Percentiles rank a stretch among this genome's conserved stretches.
phyloP scores from a whole-genome alignment of 139 green algal genomes.

The Chlorella sp. region DNA sequence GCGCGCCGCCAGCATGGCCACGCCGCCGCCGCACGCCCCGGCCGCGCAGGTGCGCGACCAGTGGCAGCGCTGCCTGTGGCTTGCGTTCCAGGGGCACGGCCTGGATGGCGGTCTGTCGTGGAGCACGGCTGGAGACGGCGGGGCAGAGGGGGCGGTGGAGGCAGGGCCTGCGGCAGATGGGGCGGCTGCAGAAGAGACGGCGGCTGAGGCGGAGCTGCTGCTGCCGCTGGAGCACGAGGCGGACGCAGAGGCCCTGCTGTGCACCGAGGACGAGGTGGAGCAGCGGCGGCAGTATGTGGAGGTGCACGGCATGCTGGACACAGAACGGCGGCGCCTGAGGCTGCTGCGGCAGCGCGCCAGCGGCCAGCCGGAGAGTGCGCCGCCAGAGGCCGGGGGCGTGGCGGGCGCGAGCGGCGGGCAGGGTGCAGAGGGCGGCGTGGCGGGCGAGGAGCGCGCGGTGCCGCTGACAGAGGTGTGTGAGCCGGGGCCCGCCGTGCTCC shows the following conservation, averaged over 20 bases:
- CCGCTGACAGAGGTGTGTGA: not conserved
- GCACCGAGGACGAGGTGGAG: constrained; percentile 2
- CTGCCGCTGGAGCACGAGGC: not conserved
- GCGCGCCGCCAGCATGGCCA: too few species aligned
- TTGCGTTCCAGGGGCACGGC: too few species aligned
- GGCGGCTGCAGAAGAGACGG: not conserved
- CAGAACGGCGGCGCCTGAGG: not conserved
- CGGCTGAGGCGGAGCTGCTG: not conserved
- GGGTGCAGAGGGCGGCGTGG: not conserved
- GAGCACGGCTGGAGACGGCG: not conserved
- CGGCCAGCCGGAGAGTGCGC: not conserved
- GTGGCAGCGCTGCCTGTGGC: too few species aligned
- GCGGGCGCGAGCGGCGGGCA: not conserved
- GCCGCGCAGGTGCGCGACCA: too few species aligned
- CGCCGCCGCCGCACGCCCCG: too few species aligned
- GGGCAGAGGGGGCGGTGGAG: not conserved
- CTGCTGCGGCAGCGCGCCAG: not conserved
- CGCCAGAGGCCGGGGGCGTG: not conserved
- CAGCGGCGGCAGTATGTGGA: constrained; percentile 8
- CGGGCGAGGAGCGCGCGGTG: not conserved
- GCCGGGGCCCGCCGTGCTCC: not conserved
- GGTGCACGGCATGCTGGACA: not conserved
- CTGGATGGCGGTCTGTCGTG: not conserved
- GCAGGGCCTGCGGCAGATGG: not conserved
- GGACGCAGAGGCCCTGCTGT: not conserved